Conservation (phyloP, 129 eudicot genomes). For the Oenanthe sinensis region DNA sequence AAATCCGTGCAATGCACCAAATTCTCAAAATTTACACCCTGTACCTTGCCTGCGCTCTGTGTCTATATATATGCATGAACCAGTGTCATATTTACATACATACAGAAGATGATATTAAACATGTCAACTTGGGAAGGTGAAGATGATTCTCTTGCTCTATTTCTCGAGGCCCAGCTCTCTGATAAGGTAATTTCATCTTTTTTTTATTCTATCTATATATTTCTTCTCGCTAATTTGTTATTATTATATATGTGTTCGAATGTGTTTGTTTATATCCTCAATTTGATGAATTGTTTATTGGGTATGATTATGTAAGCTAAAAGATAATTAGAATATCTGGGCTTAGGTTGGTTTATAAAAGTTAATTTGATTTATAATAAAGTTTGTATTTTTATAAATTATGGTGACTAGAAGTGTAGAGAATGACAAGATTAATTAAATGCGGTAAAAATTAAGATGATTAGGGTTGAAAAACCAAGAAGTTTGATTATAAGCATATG, state of each 20-base stretch:
- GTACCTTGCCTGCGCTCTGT: neutral
- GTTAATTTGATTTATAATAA: too few relatives aligned
- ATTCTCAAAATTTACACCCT: neutral
- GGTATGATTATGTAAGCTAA: neutral
- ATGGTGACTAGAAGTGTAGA: neutral
- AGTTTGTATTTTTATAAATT: neutral
- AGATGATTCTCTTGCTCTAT: conserved; percentile 61
- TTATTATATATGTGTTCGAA: neutral
- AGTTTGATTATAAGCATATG: neutral
- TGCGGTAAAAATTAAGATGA: neutral
- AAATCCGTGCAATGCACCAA: neutral
- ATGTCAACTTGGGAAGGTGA: conserved; percentile 59
- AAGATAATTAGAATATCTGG: neutral
- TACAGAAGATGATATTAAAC: neutral
- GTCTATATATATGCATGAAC: neutral
- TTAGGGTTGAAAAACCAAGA: neutral
- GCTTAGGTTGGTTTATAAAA: neutral
- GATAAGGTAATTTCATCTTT: conserved; percentile 38
- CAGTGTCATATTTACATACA: neutral
- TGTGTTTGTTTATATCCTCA: neutral
- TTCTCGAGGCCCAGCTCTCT: conserved; percentile 64
- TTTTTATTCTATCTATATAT: too few relatives aligned
- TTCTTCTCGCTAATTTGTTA: too few relatives aligned
- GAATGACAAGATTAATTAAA: neutral
- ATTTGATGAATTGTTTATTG: neutral